Base-by-base conservation (phyloP, 805 yeast genomes). In the Metschnikowia kofuensis region DNA sequence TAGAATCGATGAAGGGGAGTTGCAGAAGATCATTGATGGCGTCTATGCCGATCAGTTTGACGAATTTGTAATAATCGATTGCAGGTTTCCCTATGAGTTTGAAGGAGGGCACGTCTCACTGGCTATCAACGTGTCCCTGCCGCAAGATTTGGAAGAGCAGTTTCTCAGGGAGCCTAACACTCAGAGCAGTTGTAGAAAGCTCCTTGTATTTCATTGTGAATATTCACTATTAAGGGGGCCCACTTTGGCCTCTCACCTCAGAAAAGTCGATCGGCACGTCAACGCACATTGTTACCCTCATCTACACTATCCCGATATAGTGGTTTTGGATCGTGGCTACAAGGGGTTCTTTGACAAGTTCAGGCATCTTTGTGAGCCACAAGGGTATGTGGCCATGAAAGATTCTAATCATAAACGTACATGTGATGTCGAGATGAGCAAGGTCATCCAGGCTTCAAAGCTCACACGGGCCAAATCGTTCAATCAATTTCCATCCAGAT, bases 171-270 rank as follows among this genome's bases (percentile, higher is more conserved):
- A 34, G 30, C 15, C 15, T 31, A 42, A 53, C 29, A 56, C 58
- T 21, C 61, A 57, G 37, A 32, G 29, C 27, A n/a, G 38, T 29
- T 15, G 48, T 42, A 75, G 71, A 15, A 74, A 74, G 16, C 69
- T 94, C 47, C 65, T 92, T 7, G 76, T 94, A 10, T 92, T 94
- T 72, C 97, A 94, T 67, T 94, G 99, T 69, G 99, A 94, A 68
- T 92, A 89, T 65, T 85, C 95, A 35, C 82, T 95, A 6, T 89
- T 85, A 63, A 76, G 99, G 50, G 96, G 98, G n/a, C 99, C 99
- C 5, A 72, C 85, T 42, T 82, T 94, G 86, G 98, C 98, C 1
- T 74, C 83, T 46, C 90, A 89, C 64, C 75, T 94, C 48, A 75
- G 99, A 52, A 84, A 84, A 51, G 79, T 87, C 57, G 99, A 94